These are phyloP conservation scores for Endoconidiophora laricicola DNA, from an alignment of 2,329 filamentous ascomycete species.

Conservation along the genomic window DNA sequence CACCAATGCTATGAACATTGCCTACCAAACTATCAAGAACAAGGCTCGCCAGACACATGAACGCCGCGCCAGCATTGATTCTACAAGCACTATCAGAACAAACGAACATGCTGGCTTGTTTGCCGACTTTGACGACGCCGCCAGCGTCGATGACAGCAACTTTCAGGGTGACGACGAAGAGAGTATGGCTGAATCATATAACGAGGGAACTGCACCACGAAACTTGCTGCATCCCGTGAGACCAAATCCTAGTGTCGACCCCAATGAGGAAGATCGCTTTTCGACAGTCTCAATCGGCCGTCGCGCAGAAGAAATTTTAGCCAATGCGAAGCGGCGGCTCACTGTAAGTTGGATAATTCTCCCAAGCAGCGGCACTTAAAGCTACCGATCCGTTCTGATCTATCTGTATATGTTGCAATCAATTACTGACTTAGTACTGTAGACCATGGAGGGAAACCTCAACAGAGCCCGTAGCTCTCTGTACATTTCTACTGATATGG, in stretches of 20 bases:
- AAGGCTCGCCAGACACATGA: slow-evolving; percentile 23
- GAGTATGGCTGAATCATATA: slow-evolving; percentile 42
- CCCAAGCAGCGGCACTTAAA: no score
- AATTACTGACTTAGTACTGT: slow-evolving; percentile 9
- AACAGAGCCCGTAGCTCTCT: slow-evolving; percentile 59
- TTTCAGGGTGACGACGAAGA: slow-evolving; percentile 54
- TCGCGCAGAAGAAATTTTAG: slow-evolving; percentile 75
- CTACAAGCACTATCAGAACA: slow-evolving; percentile 42
- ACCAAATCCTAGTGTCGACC: slow-evolving; percentile 15
- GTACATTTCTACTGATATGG: slow-evolving; percentile 25
- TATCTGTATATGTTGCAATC: not conserved
- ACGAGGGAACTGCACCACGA: slow-evolving; percentile 26
- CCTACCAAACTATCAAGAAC: slow-evolving; percentile 29
- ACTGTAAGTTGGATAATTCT: slow-evolving; percentile 42
- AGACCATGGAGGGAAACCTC: slow-evolving; percentile 91
- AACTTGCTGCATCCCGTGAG: slow-evolving; percentile 18
- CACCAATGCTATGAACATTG: slow-evolving; percentile 16
- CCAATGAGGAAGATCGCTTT: slow-evolving; percentile 38
- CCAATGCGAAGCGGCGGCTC: slow-evolving; percentile 77
- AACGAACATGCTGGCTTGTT: slow-evolving; percentile 33
- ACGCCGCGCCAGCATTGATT: slow-evolving; percentile 40
- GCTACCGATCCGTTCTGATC: not conserved
- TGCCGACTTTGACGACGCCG: slow-evolving; percentile 43
- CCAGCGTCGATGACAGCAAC: slow-evolving; percentile 46
- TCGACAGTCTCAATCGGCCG: slow-evolving; percentile 63